Percentiles rank a stretch among this genome's conserved stretches.
These are phyloP conservation scores for Ceratopteris richardii DNA, from an alignment of 75 land plant species.

Conservation along the genomic window DNA sequence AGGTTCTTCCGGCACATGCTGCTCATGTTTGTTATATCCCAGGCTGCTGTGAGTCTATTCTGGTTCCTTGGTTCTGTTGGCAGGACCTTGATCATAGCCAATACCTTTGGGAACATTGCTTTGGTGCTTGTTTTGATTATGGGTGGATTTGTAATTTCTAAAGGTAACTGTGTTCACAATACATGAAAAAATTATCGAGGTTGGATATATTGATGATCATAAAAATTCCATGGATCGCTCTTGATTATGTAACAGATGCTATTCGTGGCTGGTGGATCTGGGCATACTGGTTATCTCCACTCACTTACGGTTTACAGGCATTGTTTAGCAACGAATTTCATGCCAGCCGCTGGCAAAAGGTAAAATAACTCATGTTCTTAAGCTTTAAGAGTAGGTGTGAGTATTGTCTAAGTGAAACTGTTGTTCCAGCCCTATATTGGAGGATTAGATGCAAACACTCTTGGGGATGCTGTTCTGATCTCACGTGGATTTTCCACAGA, in stretches of 20 bases:
- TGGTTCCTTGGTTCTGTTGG: slow-evolving; percentile 59
- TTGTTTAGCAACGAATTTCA: slow-evolving; percentile 20
- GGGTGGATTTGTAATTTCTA: slow-evolving; percentile 33
- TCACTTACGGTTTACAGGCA: slow-evolving; percentile 13
- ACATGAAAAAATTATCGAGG: neutral
- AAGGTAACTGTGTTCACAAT: slow-evolving; percentile 15
- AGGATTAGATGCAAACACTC: neutral
- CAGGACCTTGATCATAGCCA: slow-evolving; percentile 61
- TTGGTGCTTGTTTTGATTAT: slow-evolving; percentile 19
- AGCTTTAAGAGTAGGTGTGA: neutral
- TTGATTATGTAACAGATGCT: slow-evolving; percentile 3
- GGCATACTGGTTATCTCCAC: slow-evolving; percentile 35
- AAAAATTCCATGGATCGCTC: neutral
- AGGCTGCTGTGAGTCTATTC: slow-evolving; percentile 62
- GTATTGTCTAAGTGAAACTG: neutral
- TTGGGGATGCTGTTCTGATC: slow-evolving; percentile 12
- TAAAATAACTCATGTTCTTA: neutral
- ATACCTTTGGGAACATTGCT: slow-evolving; percentile 54
- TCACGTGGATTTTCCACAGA: slow-evolving; percentile 11
- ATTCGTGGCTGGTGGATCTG: slow-evolving; percentile 27
- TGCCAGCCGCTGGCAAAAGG: slow-evolving; percentile 23
- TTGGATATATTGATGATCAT: neutral
- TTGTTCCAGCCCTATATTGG: neutral
- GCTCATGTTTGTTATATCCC: slow-evolving; percentile 46
- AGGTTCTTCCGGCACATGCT: slow-evolving; percentile 67